These are phyloP conservation scores for Ascoidea asiatica DNA, from an alignment of 805 yeast genomes.

Conservation along the genomic window DNA sequence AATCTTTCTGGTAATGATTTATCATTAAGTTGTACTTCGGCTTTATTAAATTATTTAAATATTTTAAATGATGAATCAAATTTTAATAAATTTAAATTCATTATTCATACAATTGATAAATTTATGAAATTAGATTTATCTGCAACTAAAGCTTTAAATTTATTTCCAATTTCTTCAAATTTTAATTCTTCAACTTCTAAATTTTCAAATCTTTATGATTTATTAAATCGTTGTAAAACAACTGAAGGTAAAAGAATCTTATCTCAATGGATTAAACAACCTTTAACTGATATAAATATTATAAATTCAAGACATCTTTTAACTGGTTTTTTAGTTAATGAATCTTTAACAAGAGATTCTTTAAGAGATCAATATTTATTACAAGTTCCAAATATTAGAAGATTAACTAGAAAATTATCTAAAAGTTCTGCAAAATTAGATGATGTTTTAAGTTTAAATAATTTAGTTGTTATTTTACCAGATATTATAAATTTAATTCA, in stretches of 20 bases:
- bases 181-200: constrained; percentile 25
- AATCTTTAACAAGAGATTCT: constrained; percentile 49
- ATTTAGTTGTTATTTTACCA: constrained; percentile 60
- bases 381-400: constrained; percentile 71
- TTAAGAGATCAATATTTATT: constrained; percentile 55
- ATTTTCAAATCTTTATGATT: constrained; percentile 60
- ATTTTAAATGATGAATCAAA: constrained; percentile 43
- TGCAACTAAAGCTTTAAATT: constrained; percentile 75
- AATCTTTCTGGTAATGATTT: constrained; percentile 30
- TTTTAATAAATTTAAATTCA: constrained; percentile 40
- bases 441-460: constrained; percentile 83
- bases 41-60: constrained; percentile 56
- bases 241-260: constrained; percentile 79
- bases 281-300: constrained; percentile 49
- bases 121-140: constrained; percentile 87
- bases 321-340: constrained; percentile 63
- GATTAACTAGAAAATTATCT: constrained; percentile 56
- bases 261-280: constrained; percentile 94
- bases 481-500: constrained; percentile 43
- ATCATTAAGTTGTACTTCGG: constrained; percentile 53
- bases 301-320: constrained; percentile 60
- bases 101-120: constrained; percentile 58
- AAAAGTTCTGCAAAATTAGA: constrained; percentile 52
- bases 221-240: constrained; percentile 80
- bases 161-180: constrained; percentile 51